Evolutionary conservation across 2,329 filamentous ascomycete species (phyloP).

Genomic region (Colletotrichum sp.): DNA sequence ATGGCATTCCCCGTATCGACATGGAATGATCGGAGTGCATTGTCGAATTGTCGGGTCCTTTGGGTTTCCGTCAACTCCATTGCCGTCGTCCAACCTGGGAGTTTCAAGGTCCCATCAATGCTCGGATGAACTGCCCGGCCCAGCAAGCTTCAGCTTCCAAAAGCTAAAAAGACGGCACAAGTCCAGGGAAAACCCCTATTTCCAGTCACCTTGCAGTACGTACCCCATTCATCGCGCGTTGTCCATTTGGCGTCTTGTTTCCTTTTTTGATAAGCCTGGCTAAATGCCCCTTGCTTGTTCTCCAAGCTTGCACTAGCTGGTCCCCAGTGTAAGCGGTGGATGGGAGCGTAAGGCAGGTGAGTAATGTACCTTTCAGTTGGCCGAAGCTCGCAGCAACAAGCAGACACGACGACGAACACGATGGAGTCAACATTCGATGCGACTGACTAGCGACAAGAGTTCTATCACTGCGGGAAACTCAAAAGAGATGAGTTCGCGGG

Average conservation of each 20-base stretch:
- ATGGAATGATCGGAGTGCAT: neutral
- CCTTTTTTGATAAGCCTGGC: neutral
- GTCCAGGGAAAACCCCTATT: neutral
- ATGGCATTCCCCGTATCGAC: neutral
- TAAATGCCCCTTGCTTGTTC: neutral
- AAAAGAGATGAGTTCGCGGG: conserved; percentile 9
- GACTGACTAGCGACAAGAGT: neutral
- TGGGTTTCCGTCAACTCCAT: conserved; percentile 1
- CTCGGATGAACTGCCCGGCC: neutral
- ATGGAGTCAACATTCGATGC: neutral
- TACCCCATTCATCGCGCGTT: neutral
- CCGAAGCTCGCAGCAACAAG: neutral
- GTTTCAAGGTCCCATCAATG: neutral
- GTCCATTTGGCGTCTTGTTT: neutral
- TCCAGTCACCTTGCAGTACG: neutral
- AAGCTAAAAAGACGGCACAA: neutral
- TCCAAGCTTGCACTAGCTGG: neutral
- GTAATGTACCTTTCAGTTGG: conserved; percentile 5
- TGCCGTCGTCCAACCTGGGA: neutral
- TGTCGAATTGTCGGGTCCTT: neutral
- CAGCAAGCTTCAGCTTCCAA: neutral
- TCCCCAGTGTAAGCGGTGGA: neutral
- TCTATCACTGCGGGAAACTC: neutral
- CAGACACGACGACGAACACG: neutral
- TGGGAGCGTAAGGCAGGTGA: neutral